Conservation (phyloP, 495 filamentous ascomycete species). For the Oleoguttula mirabilis region DNA sequence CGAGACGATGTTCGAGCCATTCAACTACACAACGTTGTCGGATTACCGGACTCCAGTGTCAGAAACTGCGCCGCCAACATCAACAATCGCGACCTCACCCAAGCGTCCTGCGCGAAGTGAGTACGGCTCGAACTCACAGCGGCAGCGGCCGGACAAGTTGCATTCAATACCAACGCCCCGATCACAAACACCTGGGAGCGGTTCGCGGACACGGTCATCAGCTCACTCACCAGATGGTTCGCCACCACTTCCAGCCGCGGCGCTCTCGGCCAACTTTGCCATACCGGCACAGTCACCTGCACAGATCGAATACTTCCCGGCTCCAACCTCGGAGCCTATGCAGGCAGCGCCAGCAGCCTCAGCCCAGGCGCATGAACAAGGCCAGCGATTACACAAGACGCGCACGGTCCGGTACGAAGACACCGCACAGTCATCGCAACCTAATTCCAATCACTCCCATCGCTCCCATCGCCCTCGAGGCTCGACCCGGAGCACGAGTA, state of each 20-base stretch:
- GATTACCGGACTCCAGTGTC: slow-evolving; percentile 7
- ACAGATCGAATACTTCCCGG: slow-evolving; percentile 15
- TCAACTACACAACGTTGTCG: slow-evolving; percentile 65
- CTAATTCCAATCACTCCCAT: slow-evolving; percentile 4
- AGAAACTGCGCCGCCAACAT: not conserved
- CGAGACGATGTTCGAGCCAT: slow-evolving; percentile 86
- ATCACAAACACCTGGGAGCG: slow-evolving; percentile 15
- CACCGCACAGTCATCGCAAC: not conserved
- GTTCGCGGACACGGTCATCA: slow-evolving; percentile 23
- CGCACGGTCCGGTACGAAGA: slow-evolving; percentile 24
- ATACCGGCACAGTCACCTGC: slow-evolving; percentile 3
- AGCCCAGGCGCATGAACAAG: not conserved
- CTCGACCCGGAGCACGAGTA: slow-evolving; percentile 53
- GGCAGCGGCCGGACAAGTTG: slow-evolving; percentile 2
- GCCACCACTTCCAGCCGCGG: slow-evolving; percentile 23
- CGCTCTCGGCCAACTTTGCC: slow-evolving; percentile 7
- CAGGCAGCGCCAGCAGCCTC: slow-evolving; percentile 20
- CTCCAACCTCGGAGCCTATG: not conserved
- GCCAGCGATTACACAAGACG: slow-evolving; percentile 9
- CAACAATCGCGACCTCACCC: slow-evolving; percentile 1
- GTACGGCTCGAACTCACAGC: slow-evolving; percentile 1
- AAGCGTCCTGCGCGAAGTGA: slow-evolving; percentile 7
- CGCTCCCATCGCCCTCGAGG: slow-evolving; percentile 32
- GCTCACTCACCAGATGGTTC: slow-evolving; percentile 30
- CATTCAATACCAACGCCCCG: slow-evolving; percentile 19